Conservation (phyloP, 768 basidiomycete species). For the Chalciporus piperatus region DNA sequence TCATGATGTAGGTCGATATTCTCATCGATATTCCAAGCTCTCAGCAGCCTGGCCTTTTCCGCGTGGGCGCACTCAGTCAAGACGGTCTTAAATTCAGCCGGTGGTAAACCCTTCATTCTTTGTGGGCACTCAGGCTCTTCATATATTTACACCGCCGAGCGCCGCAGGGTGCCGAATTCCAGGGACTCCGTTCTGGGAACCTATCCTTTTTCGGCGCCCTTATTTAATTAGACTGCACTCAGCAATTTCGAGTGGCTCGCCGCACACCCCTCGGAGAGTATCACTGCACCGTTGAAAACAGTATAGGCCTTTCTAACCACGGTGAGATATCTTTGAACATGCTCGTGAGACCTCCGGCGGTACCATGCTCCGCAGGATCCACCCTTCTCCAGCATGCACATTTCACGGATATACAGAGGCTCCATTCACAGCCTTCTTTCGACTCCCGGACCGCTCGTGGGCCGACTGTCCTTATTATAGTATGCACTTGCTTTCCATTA, state of each 20-base stretch:
- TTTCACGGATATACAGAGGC: neutral
- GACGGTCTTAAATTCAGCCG: too few relatives aligned
- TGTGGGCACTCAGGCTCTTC: neutral
- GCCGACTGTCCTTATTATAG: too few relatives aligned
- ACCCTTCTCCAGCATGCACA: neutral
- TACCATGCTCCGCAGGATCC: neutral
- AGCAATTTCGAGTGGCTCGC: neutral
- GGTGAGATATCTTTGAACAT: neutral
- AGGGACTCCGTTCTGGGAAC: constrained; percentile 3
- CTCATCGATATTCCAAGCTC: neutral
- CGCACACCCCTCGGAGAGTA: neutral
- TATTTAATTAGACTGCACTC: too few relatives aligned
- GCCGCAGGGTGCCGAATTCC: neutral
- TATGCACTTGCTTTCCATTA: too few relatives aligned
- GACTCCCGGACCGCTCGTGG: too few relatives aligned
- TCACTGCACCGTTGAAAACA: neutral
- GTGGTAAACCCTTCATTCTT: neutral
- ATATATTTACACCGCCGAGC: constrained; percentile 3
- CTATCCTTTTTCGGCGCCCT: neutral
- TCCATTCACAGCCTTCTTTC: neutral
- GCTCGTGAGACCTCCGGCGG: neutral
- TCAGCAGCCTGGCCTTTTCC: neutral
- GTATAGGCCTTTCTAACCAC: neutral
- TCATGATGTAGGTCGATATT: too few relatives aligned
- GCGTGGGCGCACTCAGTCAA: neutral